Evolutionary conservation across 768 basidiomycete genomes (phyloP), one percentile per base, ranked within the genome.

Genomic region (Trametopsis cervina): DNA sequence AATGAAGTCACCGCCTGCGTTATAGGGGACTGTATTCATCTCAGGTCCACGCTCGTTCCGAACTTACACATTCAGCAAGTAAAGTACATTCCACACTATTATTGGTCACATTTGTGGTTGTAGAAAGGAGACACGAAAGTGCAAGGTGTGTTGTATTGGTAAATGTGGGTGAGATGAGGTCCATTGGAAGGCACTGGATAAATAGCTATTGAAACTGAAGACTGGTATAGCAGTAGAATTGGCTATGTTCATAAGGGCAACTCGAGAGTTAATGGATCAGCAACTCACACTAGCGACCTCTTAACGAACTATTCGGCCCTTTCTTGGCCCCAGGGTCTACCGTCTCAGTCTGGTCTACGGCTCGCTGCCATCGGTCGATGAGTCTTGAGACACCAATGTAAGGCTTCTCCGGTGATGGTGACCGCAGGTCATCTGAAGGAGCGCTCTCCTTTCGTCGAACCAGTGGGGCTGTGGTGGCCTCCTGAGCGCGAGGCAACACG

Each of bases 321-420:
- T 39, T n/a, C 25, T 13, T 25, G 33, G 43, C 25, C 6, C 12
- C 24, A 26, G 10, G 3, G 15, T 21, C 23, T 4, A 21, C 27
- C 5, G 35, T 37, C 21, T 29, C 38, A 11, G 37, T 25, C 37
- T 83, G 84, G 15, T 76, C 81, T 27, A 83, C 79, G 66, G 85
- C 90, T 49, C 78, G 80, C 63, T 92, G 87, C 89, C 89, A 92
- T 60, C 90, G 80, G 60, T 89, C 86, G 54, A 92, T 91, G 27
- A 92, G 71, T 66, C 76, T 86, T 23, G 87, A 83, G 38, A 92
- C 89, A 29, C 89, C 89, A 59, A 80, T 82, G 63, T 83, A 92
- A 25, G 85, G 83, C 46, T 75, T 73, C 59, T 92, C 89, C 6
- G 86, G 85, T 7, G 85, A 83, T 4, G 85, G 70, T 12, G 85